Percentiles rank a stretch among this genome's conserved stretches.
phyloP scores from a whole-genome alignment of 129 eudicot genomes.

The Flaveria ramosissima region DNA sequence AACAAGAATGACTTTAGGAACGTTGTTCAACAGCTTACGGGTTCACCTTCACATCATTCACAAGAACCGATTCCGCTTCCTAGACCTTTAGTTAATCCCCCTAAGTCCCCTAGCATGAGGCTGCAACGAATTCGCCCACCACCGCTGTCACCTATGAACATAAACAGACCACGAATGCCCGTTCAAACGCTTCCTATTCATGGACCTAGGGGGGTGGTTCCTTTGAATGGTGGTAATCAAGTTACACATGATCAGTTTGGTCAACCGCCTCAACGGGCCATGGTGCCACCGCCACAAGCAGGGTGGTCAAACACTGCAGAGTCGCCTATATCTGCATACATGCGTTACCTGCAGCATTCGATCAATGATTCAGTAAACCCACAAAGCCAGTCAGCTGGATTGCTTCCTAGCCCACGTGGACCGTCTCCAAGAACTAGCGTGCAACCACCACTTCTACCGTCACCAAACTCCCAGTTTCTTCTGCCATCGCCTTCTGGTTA shows the following conservation, averaged over 20 bases:
- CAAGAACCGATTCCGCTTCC: constrained; percentile 53
- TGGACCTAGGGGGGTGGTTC: not conserved
- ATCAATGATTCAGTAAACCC: constrained; percentile 49
- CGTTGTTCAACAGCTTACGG: constrained; percentile 89
- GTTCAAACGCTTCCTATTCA: not conserved
- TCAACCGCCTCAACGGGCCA: not conserved
- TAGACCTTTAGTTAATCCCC: constrained; percentile 50
- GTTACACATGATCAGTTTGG: not conserved
- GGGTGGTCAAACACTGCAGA: constrained; percentile 61
- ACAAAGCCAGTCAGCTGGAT: constrained; percentile 42
- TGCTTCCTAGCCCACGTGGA: constrained; percentile 57
- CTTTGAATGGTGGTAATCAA: not conserved
- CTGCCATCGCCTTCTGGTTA: constrained; percentile 82
- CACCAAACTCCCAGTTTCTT: constrained; percentile 73
- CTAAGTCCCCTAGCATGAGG: constrained; percentile 63
- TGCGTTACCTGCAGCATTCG: constrained; percentile 85
- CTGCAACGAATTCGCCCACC: constrained; percentile 85
- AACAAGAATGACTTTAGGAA: constrained; percentile 89
- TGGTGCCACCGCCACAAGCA: not conserved
- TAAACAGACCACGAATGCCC: constrained; percentile 47
- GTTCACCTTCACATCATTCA: constrained; percentile 76
- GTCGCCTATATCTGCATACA: constrained; percentile 76
- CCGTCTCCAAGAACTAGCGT: constrained; percentile 59
- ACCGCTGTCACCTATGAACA: constrained; percentile 54
- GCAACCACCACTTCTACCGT: constrained; percentile 61